Evolutionary conservation across 2,329 filamentous ascomycete species (phyloP).

Genomic region (Claviceps africana): DNA sequence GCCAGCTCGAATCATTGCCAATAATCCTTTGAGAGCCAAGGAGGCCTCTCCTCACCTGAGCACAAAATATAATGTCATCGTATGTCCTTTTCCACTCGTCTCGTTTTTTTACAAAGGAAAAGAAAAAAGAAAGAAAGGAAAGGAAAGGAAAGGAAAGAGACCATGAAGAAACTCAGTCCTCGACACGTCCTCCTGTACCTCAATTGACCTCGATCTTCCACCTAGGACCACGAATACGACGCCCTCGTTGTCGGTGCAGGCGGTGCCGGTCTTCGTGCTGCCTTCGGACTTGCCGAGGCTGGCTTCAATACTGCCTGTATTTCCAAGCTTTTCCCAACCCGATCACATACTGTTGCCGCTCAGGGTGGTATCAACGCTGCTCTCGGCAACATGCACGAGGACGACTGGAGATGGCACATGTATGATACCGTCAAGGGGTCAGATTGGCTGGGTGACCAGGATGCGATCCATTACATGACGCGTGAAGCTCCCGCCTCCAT

Average conservation of each 20-base stretch:
- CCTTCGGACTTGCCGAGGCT: constrained; percentile 75
- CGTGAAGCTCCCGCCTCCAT: constrained; percentile 83
- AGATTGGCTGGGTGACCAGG: constrained; percentile 94
- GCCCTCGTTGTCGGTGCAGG: constrained; percentile 83
- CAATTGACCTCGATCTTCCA: constrained; percentile 8
- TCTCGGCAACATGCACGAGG: constrained; percentile 91
- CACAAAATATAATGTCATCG: constrained; percentile 87
- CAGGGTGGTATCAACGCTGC: constrained; percentile 81
- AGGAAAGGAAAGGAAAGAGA: neutral
- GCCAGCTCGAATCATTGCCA: constrained; percentile 71
- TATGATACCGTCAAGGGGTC: constrained; percentile 97
- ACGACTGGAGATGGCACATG: constrained; percentile 99
- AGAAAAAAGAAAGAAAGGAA: neutral
- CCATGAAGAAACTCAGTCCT: neutral
- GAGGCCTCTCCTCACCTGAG: constrained; percentile 79
- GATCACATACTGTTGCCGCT: constrained; percentile 71
- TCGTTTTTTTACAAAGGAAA: no score
- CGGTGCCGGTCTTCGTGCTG: constrained; percentile 67
- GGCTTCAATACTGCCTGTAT: constrained; percentile 86
- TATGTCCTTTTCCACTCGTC: constrained; percentile 30
- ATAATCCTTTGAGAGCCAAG: constrained; percentile 76
- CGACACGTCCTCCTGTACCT: neutral
- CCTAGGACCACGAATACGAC: constrained; percentile 93
- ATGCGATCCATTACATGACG: constrained; percentile 98
- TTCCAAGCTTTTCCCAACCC: constrained; percentile 73